Conservation (phyloP, 2,329 filamentous ascomycete species). For the Shiraia sp. region DNA sequence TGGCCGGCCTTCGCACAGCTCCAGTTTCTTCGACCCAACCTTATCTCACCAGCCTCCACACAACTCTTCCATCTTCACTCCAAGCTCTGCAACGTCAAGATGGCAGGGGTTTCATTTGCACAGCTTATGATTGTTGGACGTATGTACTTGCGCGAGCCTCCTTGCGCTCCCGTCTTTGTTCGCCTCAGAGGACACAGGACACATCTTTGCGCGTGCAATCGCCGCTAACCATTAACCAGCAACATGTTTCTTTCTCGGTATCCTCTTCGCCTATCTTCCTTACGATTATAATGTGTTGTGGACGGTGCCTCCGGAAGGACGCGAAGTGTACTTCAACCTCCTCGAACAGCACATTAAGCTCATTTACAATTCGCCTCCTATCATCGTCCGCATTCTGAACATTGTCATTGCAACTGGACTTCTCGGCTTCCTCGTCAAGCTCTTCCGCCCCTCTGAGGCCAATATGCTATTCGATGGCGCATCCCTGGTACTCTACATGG, state of each 20-base stretch:
- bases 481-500: conserved; percentile 73
- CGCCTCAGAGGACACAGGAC: neutral
- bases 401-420: conserved; percentile 89
- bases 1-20: conserved; percentile 8
- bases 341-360: conserved; percentile 90
- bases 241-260: conserved; percentile 96
- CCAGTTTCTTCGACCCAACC: conserved; percentile 15
- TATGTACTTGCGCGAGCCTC: conserved; percentile 56
- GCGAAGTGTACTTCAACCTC: conserved; percentile 74
- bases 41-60: conserved; percentile 9
- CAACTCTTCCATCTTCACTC: conserved; percentile 6
- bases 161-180: neutral
- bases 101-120: conserved; percentile 69
- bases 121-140: conserved; percentile 96
- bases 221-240: conserved; percentile 39
- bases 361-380: conserved; percentile 85
- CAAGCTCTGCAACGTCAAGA: conserved; percentile 15
- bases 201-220: neutral
- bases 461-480: conserved; percentile 93
- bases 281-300: conserved; percentile 94
- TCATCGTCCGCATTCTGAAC: conserved; percentile 91
- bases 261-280: conserved; percentile 94
- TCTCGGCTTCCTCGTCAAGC: conserved; percentile 86
- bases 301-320: conserved; percentile 64
- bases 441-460: conserved; percentile 89